Conservation (phyloP, 306 rosid genomes). For the Quercus robur region DNA sequence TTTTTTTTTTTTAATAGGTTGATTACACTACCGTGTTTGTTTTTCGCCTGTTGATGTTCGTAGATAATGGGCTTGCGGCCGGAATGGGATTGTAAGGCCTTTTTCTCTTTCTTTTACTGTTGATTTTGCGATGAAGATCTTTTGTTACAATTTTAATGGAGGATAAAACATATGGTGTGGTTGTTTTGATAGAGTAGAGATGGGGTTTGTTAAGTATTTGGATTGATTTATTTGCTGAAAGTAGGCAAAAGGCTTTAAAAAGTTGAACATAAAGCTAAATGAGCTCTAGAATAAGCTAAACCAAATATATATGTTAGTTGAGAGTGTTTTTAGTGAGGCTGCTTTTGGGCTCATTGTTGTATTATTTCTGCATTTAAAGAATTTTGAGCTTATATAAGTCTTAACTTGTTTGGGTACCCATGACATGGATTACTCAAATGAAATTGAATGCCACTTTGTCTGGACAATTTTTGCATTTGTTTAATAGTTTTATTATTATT, state of each 20-base stretch:
- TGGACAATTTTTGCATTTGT: neutral
- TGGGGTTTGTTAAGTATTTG: neutral
- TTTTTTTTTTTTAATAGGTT: constrained; percentile 48
- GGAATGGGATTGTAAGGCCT: constrained; percentile 99
- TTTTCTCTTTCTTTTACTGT: constrained; percentile 19
- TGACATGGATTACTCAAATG: neutral
- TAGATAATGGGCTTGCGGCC: constrained; percentile 90
- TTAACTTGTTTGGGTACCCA: constrained; percentile 4
- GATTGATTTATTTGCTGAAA: too few species aligned
- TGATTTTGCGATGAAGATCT: neutral
- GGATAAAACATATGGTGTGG: neutral
- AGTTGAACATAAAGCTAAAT: too few species aligned
- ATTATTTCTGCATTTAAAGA: neutral
- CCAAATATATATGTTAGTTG: too few species aligned
- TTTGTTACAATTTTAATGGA: neutral
- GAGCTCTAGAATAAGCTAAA: too few species aligned
- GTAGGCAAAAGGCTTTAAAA: too few species aligned
- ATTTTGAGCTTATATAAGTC: neutral
- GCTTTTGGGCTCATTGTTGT: neutral
- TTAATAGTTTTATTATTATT: too few species aligned
- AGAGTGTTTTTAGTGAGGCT: too few species aligned
- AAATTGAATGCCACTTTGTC: constrained; percentile 2
- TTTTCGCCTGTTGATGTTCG: constrained; percentile 93
- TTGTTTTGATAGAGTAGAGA: constrained; percentile 9
- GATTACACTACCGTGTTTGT: constrained; percentile 87